Evolutionary conservation across 768 basidiomycete species (phyloP).

Genomic region (Russula ochroleuca): DNA sequence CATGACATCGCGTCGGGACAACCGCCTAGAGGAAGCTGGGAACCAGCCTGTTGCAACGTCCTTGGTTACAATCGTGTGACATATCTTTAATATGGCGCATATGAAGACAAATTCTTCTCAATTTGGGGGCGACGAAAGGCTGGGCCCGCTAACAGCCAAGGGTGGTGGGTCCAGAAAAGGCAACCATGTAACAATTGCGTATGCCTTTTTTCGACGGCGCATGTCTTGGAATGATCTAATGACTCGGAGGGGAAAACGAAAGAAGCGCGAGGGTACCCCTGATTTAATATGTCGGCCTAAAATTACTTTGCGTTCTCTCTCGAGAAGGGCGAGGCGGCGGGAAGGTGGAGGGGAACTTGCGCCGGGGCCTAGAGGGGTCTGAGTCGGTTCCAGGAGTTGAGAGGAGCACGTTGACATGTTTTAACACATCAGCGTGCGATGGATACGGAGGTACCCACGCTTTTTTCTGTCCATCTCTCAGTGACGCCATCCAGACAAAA

Average conservation of each 20-base stretch:
- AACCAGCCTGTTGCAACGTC: slow-evolving; percentile 16
- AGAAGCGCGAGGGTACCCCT: neutral
- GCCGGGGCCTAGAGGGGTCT: neutral
- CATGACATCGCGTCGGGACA: neutral
- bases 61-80: slow-evolving; percentile 5
- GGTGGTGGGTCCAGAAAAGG: slow-evolving; percentile 3
- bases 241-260: neutral
- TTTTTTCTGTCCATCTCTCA: neutral
- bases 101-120: neutral
- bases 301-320: slow-evolving; percentile 6
- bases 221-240: neutral
- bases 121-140: slow-evolving; percentile 1
- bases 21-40: slow-evolving; percentile 16
- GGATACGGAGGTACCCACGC: slow-evolving; percentile 9
- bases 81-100: slow-evolving; percentile 10
- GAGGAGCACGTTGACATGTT: neutral
- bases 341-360: neutral
- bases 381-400: no score
- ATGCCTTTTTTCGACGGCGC: slow-evolving; percentile 8
- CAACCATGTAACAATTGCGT: neutral
- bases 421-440: slow-evolving; percentile 9
- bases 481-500: slow-evolving; percentile 7
- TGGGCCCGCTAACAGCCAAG: neutral
- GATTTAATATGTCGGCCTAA: slow-evolving; percentile 4
- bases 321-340: neutral